Percentiles rank a stretch among this genome's conserved stretches.
These are phyloP conservation scores for Rhodosporidiobolus odoratus DNA, from an alignment of 768 basidiomycete genomes.

Conservation along the genomic window DNA sequence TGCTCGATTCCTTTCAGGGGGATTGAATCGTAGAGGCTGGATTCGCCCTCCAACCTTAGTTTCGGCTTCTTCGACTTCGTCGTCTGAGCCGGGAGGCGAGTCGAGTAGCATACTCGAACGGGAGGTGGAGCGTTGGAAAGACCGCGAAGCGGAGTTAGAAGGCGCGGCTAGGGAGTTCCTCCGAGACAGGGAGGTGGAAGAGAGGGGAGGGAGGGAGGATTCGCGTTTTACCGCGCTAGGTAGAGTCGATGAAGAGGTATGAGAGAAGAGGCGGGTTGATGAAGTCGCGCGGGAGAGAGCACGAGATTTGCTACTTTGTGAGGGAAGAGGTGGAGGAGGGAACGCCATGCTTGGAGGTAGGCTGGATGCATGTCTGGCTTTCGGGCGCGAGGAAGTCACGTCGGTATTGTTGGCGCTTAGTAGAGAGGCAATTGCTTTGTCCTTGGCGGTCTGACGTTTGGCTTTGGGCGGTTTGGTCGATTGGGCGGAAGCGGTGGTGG, in stretches of 20 bases:
- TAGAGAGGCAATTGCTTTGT: constrained; percentile 26
- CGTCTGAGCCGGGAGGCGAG: constrained; percentile 12
- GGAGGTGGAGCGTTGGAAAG: constrained; percentile 2
- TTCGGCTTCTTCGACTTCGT: background rate
- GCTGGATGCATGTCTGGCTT: background rate
- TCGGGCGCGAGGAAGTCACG: background rate
- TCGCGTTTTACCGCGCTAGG: background rate
- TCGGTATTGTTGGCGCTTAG: background rate
- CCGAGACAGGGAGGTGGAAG: background rate
- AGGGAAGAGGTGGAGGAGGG: background rate
- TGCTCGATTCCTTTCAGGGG: background rate
- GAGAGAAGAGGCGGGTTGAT: background rate
- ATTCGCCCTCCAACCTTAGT: background rate
- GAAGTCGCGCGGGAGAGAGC: constrained; percentile 5
- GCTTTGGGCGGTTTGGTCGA: constrained; percentile 7
- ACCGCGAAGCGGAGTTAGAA: background rate
- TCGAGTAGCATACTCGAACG: constrained; percentile 15
- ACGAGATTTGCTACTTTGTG: background rate
- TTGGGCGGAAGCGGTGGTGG: too few species aligned
- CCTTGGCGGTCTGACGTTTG: constrained; percentile 14
- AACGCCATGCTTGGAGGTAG: constrained; percentile 8
- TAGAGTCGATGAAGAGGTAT: background rate
- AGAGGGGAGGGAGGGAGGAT: constrained; percentile 6
- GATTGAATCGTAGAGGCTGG: background rate
- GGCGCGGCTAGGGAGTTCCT: background rate